phyloP scores from a whole-genome alignment of 2,329 filamentous ascomycete species.

The Aspergillus oerlinghausenensis region DNA sequence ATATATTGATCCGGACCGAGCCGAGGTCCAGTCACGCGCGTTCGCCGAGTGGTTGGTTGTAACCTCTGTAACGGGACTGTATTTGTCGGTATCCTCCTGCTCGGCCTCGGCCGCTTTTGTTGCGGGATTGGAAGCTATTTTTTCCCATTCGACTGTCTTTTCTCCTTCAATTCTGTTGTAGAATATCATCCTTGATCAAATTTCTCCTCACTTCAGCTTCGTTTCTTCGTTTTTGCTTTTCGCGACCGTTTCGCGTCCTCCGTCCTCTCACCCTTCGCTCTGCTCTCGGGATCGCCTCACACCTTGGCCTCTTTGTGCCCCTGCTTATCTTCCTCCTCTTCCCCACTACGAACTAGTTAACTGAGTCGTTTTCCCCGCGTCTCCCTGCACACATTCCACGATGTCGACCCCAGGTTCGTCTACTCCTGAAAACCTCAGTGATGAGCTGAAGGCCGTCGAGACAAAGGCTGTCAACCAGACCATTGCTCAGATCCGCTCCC shows the following conservation, averaged over 20 bases:
- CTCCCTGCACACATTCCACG: constrained; percentile 10
- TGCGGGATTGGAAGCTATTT: background rate
- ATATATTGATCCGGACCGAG: constrained; percentile 17
- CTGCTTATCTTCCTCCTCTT: constrained; percentile 1
- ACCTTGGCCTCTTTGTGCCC: background rate
- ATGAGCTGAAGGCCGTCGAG: constrained; percentile 25
- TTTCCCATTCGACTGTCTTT: constrained; percentile 4
- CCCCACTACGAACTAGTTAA: background rate
- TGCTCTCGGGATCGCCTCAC: background rate
- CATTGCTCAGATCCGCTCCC: constrained; percentile 67
- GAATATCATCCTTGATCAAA: background rate
- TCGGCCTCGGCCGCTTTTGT: constrained; percentile 5
- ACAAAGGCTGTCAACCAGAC: constrained; percentile 39
- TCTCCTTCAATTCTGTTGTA: constrained; percentile 4
- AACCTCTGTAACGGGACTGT: no score
- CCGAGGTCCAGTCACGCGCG: constrained; percentile 19
- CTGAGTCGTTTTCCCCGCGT: constrained; percentile 1
- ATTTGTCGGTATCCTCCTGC: constrained; percentile 1
- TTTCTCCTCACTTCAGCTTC: background rate
- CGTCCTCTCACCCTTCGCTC: constrained; percentile 3
- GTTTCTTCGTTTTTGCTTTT: constrained; percentile 1
- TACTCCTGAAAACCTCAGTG: constrained; percentile 25
- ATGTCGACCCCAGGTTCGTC: constrained; percentile 29
- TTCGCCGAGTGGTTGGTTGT: background rate
- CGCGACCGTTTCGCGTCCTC: background rate